Base-by-base conservation (phyloP, 345 rosid species). In the Sisymbrium altissimum region DNA sequence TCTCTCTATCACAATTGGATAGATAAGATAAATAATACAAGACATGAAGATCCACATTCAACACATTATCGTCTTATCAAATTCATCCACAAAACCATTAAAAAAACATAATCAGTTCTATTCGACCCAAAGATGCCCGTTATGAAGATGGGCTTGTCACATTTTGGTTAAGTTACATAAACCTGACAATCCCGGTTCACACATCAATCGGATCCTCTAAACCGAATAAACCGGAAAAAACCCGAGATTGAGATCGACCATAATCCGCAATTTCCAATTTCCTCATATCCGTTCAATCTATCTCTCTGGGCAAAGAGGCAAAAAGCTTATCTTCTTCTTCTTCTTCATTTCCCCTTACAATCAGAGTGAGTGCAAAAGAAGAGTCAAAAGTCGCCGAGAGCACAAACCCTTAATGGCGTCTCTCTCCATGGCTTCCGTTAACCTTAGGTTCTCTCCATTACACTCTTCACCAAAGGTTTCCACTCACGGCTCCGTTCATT, bases 321-420 rank as follows among this genome's bases (percentile, higher is more conserved):
- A 36, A 55, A 52, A 27, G 69, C 79, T 75, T 75, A 75, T 65
- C 71, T 56, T 74, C 73, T 38, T 59, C 53, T 3, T n/a, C 27
- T 58, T 12, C 52, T 3, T 17, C 21, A 23, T 27, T n/a, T 27
- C 41, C 61, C 32, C 18, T 38, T 11, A 6, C 56, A 67, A 68
- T 39, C 29, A 13, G 7, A 67, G 62, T 39, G 41, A 66, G 8
- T 38, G 67, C 62, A 49, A 40, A 21, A 75, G 15, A n/a, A 59
- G 21, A 0, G 8, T 61, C 44, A 15, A 13, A 25, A 63, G 6
- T 10, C 40, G 76, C 68, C 68, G 59, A 78, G 81, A 72, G 74
- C 48, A 78, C 80, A 64, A 72, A 58, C 74, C 3, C 65, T 0
- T 73, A 64, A 90, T 89, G 97, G 93, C 97, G 57, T 87, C 87